Evolutionary conservation across 371 early-diverging fungal genomes (phyloP), one percentile per base, ranked within the genome.

Genomic region (Mortierella sp.): DNA sequence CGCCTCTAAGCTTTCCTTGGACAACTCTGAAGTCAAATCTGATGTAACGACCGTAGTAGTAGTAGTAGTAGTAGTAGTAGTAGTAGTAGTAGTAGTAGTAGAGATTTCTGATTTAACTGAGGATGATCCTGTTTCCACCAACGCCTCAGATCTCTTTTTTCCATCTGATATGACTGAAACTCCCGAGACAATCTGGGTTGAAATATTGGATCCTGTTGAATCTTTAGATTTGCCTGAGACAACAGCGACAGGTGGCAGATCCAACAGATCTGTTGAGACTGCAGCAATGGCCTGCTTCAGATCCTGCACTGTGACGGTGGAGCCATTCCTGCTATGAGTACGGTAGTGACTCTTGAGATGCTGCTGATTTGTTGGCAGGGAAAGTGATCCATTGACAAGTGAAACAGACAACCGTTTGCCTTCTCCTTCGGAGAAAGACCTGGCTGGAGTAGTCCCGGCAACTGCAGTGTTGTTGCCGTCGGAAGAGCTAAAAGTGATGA

Each of bases 261-360:
- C 67, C 30, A 72, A 40, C 3, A 72, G 63, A 60, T 75, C 83
- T 1, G 67, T 76, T 30, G 70, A 68, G 45, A 60, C 83, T 1
- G 76, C 72, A 11, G 83, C 83, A 47, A 81, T 81, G 28, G 83
- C 83, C 63, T 76, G 70, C 58, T 81, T 81, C 55, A 81, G 26
- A 49, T 81, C 83, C 70, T 81, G 68, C 3, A 81, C 83, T 30
- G 83, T 81, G 64, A 81, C 83, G 10, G 83, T 81, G 3, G 83
- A 81, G 16, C 83, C 83, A 30, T 81, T 81, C 9, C 83, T 64
- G 47, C 76, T 76, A 45, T 81, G 83, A 14, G 83, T 81, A 49
- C 83, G 76, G 35, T 72, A 81, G 43, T 81, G 83, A 6, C 76
- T 81, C 76, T 76, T 81, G 67, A 81, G 76, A 32, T 76, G 81